phyloP scores from a whole-genome alignment of 208 protist species.

The Ichthyophonus hoferi region DNA sequence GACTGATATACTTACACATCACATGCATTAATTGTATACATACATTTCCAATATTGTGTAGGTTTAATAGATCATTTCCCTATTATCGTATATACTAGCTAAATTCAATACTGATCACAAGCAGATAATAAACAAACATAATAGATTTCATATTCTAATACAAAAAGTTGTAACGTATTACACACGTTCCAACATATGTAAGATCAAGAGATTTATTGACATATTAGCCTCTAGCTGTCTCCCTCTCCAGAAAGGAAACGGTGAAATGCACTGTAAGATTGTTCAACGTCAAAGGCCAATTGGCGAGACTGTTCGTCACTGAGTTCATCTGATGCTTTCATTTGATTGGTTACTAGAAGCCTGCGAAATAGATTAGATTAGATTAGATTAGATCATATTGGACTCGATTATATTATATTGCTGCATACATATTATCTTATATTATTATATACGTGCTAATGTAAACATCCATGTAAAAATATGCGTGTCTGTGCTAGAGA shows the following conservation, averaged over 20 bases:
- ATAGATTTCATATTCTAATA: background rate
- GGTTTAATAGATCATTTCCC: background rate
- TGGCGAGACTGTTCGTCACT: conserved; percentile 71
- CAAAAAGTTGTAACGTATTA: conserved; percentile 3
- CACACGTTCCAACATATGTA: background rate
- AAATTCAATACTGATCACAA: too few relatives aligned
- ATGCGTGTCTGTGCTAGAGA: too few relatives aligned
- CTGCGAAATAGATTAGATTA: too few relatives aligned
- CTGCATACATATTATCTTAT: conserved; percentile 47
- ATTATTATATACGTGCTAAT: background rate
- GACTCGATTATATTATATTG: too few relatives aligned
- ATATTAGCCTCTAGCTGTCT: background rate
- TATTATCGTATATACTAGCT: background rate
- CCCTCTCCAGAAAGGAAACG: conserved; percentile 53
- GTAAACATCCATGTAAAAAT: background rate
- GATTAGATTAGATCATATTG: too few relatives aligned
- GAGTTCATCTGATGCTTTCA: conserved; percentile 80
- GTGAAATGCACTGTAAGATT: conserved; percentile 72
- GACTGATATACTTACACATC: too few relatives aligned
- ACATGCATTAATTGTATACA: too few relatives aligned
- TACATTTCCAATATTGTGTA: too few relatives aligned
- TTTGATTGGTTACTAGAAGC: conserved; percentile 72
- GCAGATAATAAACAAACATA: too few relatives aligned
- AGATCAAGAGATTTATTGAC: background rate
- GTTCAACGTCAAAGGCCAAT: conserved; percentile 81